Base-by-base conservation (phyloP, 2,329 filamentous ascomycete genomes). In the Harringtonia lauricola region DNA sequence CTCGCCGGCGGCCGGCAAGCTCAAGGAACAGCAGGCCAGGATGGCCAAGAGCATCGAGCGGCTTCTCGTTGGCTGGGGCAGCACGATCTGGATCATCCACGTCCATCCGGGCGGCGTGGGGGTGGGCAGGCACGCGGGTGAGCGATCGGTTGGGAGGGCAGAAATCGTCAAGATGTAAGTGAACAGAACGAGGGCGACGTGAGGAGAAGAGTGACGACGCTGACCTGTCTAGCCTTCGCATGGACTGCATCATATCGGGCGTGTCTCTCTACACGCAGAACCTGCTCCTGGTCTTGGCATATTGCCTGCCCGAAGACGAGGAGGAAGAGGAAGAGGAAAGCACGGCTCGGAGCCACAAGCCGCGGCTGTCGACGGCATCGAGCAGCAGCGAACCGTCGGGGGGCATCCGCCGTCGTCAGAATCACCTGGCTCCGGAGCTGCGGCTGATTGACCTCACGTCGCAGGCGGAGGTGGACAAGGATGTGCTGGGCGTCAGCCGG, bases 161-260 rank as follows among this genome's bases (percentile, higher is more conserved):
- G 87, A 95, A 59, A 90, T 96, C 59, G 79, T 87, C 49, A 94
- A 94, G 64, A 89, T 90, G 86, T 94, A 61, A 74, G 85, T 74
- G 12, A 42, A 9, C 13, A 12, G 26, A 13, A 34, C 2, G n/a
- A 15, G 4, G 13, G 19, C 18, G 44, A 49, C 21, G 44, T 18
- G 7, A 9, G 4, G 4, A 9, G 15, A 12, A 6, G 14, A 14
- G 10, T 9, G 4, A 8, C 10, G 9, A 7, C 18, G 22, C 40
- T 42, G 18, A 42, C 26, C 8, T 8, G 19, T 3, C 13, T 51
- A 89, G 83, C 64, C 76, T 96, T 64, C 85, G 88, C 57, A 94
- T 92, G 64, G 92, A 98, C 67, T 96, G 92, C 70, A 88, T 95
- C 61, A 87, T 98, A 69, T 95, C 92, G 59, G 92, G 92, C 56